Evolutionary conservation across 108 stramenopile genomes (phyloP), one percentile per base, ranked within the genome.

Genomic region (Skeletonema grethae): DNA sequence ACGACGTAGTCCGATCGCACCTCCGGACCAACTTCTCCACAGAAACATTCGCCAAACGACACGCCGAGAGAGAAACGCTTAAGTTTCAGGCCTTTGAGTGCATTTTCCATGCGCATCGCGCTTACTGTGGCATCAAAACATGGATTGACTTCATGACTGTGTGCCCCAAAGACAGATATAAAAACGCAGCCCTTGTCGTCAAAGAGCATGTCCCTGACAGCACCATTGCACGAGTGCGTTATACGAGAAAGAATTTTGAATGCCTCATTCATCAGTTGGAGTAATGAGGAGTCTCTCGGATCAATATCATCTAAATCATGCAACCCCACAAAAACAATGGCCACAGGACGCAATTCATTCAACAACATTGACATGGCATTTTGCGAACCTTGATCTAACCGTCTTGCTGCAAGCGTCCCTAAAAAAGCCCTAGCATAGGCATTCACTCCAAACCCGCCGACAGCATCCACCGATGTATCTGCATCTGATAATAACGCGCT

Each of bases 161-260:
- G 79, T 20, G 84, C 84, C 11, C 84, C 84, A 45, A 84, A 84
- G 25, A 84, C 76, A 5, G 84, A 80, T 46, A 84, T 84, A 61
- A 84, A 84, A 28, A 80, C 79, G 56, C 84, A 84, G 1, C 84
- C 84, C 80, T 84, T 84, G 69, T 84, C 84, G 45, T 84, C 84
- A 34, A 81, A 84, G 4, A 80, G 53, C 75, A 84, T 80, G 50
- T 84, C 84, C 53, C 79, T 59, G 12, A 82, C 80, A 16, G 80
- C 80, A n/a, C 80, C 80, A 57, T 82, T 75, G 70, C 80, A 82
- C 18, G 75, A 67, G 35, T 82, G 76, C 13, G 80, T 82, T 43
- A 82, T 82, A 20, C 80, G 75, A 59, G 80, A 82, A n/a, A 82
- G 57, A 30, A 71, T 77, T 28, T 77, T 72, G 53, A 82, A 82